Base-by-base conservation (phyloP, 176 grass and related monocot species). In the Raddia guianensis region DNA sequence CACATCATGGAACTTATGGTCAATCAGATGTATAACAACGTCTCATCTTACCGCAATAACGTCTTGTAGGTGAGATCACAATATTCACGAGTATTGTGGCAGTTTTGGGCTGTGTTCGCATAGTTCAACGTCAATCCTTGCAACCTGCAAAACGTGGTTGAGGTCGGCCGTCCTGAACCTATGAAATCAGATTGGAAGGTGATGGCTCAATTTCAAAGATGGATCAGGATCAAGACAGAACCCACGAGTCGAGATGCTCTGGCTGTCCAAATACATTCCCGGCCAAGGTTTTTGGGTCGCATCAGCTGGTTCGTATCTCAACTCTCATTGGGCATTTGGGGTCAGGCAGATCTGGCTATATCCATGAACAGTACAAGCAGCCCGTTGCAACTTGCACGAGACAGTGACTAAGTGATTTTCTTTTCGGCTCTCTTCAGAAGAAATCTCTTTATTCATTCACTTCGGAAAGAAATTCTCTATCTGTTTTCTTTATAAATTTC, bases 11-110 rank as follows among this genome's bases (percentile, higher is more conserved):
- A 61, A 63, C 53, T 52, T 54, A 40, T 21, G 11, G 64, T 72
- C 75, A 79, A 35, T 11, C 34, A 73, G 53, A 49, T 66, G 62
- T 75, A 62, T 45, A 79, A 45, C 67, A 12, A 78, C 61, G 67
- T 33, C 33, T 35, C 35, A 77, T 80, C 81, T 54, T 34, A 53
- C 21, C 5, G 68, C 75, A 55, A 46, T 63, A 51, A 2, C 34
- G 9, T 44, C n/a, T 8, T 21, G 0, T 18, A 37, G 70, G 35
- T 57, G 49, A 37, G 43, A 35, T 43, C 9, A 33, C 50, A 12
- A 5, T n/a, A 15, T 56, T 67, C 18, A 16, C n/a, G 12, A 48
- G 58, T 33, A 51, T 46, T 45, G n/a, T 34, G 63, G 37, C 63
- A 6, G 49, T 67, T 32, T 37, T 53, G 27, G 7, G 51, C 13